Evolutionary conservation across 75 land plant genomes (phyloP), one percentile per base, ranked within the genome.

Genomic region (Picea sitchensis): DNA sequence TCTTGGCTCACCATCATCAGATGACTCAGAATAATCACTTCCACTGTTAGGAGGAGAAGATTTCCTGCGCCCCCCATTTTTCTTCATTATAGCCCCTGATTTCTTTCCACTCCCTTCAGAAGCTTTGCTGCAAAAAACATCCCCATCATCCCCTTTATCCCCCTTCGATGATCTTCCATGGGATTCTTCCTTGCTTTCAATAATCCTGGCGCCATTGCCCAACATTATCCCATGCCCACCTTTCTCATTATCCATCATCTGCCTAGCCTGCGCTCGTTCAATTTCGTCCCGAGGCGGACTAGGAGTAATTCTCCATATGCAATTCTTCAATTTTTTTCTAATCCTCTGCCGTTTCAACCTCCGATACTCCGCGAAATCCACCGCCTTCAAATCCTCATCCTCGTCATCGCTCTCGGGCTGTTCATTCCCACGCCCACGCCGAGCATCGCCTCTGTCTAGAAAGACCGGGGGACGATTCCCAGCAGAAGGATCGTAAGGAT

Each of bases 261-360:
- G 83, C 72, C 63, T 59, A 36, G 2, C 61, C 76, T 13, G 47
- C 82, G n/a, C 5, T 34, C 9, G 47, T 60, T n/a, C 36, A 54
- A 30, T 51, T n/a, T 58, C 75, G 6, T 69, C 61, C 9, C 74
- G 73, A 11, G 92, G 90, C 44, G 98, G 95, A 78, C 95, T 95
- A 3, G 98, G 98, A 13, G 98, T 93, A 20, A 79, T 77, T 18
- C 69, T 88, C 95, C 95, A 95, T 2, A 95, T 88, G 78, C 93
- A 92, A 76, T 83, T 78, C 80, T 81, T 87, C 81, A 88, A 63
- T 76, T 79, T 78, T 75, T 83, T 88, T 76, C 95, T 65, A 82
- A 92, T 12, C 77, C 86, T 91, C 90, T 93, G 95, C 47, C 98
- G 84, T 85, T 93, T 93, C 58, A 91, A 75, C 83, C 91, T 81